Conservation (phyloP, 345 rosid species). For the Populus nigra region DNA sequence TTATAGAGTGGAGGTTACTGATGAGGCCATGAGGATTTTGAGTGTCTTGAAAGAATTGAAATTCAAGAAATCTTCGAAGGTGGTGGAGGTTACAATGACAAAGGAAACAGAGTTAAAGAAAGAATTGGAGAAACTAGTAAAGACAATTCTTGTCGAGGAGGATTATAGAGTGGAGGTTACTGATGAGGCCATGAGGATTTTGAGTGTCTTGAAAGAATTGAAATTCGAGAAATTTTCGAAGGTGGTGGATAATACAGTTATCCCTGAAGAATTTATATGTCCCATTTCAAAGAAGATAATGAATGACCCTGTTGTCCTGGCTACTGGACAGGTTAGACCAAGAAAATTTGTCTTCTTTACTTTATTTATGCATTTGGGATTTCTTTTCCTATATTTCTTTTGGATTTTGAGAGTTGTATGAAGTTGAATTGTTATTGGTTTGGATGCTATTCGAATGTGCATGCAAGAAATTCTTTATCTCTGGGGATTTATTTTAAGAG, state of each 20-base stretch:
- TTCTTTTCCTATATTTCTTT: not conserved
- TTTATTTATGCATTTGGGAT: not conserved
- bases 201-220: conserved; percentile 29
- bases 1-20: too few relatives aligned
- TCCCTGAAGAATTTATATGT: conserved; percentile 42
- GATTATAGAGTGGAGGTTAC: too few relatives aligned
- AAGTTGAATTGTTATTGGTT: not conserved
- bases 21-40: too few relatives aligned
- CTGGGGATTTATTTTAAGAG: not conserved
- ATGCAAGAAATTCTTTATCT: not conserved
- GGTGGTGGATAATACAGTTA: conserved; percentile 8
- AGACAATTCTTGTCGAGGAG: too few relatives aligned
- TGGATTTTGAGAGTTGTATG: not conserved
- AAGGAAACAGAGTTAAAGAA: too few relatives aligned
- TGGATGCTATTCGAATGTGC: not conserved
- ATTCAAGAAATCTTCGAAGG: too few relatives aligned
- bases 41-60: too few relatives aligned
- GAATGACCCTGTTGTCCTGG: conserved; percentile 57
- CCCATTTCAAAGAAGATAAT: conserved; percentile 47
- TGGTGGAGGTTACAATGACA: too few relatives aligned
- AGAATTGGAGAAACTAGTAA: too few relatives aligned
- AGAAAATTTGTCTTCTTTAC: not conserved
- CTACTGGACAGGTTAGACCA: conserved; percentile 51
- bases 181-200: conserved; percentile 32
- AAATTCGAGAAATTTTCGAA: conserved; percentile 25